These are phyloP conservation scores for Gynochthodes officinalis DNA, from an alignment of 257 asterid genomes.

Conservation along the genomic window DNA sequence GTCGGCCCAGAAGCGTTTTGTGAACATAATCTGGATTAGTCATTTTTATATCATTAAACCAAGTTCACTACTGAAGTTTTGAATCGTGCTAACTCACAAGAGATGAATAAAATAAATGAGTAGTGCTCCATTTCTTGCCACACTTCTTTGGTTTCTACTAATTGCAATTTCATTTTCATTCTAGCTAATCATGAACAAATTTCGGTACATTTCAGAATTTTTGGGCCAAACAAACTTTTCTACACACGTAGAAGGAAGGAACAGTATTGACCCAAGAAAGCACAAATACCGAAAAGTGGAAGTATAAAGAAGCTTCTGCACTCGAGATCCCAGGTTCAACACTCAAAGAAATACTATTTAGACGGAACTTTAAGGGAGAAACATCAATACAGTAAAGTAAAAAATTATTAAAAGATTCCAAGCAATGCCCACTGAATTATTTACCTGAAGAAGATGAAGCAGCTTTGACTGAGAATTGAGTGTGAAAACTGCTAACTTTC, in stretches of 20 bases:
- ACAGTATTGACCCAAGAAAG: not conserved
- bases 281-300: not conserved
- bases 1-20: not conserved
- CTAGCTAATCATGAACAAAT: not conserved
- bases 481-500: conserved; percentile 18
- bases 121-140: not conserved
- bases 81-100: not conserved
- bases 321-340: not conserved
- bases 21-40: not conserved
- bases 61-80: not conserved
- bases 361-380: not conserved
- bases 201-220: not conserved
- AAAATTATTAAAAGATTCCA: not conserved
- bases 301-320: not conserved
- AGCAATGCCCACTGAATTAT: conserved; percentile 20
- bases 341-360: not conserved
- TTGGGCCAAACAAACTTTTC: not conserved
- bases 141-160: not conserved
- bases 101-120: not conserved
- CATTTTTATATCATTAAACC: not conserved
- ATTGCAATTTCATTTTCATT: not conserved
- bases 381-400: not conserved
- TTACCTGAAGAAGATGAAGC: conserved; percentile 60
- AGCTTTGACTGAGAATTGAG: conserved; percentile 33
- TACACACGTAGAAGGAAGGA: conserved; percentile 2